These are phyloP conservation scores for Crepidotus variabilis DNA, from an alignment of 768 basidiomycete species.

Conservation along the genomic window DNA sequence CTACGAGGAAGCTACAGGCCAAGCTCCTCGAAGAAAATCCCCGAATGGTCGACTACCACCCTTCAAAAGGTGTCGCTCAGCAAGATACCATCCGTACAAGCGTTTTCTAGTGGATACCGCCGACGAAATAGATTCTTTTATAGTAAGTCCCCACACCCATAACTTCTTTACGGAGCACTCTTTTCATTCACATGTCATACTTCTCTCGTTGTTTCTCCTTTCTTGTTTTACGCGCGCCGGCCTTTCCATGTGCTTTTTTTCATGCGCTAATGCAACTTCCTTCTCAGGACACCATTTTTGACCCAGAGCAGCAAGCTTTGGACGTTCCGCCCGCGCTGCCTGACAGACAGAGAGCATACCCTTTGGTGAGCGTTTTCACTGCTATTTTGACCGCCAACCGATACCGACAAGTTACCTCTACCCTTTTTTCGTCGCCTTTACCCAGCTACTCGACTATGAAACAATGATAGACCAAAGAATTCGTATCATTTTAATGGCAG, in stretches of 20 bases:
- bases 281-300: conserved; percentile 23
- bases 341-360: background rate
- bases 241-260: background rate
- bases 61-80: conserved; percentile 1
- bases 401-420: background rate
- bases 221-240: background rate
- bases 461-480: no score
- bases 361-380: background rate
- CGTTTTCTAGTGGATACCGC: background rate
- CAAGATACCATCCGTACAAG: conserved; percentile 8
- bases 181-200: background rate
- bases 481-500: no score
- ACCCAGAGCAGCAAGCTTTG: conserved; percentile 16
- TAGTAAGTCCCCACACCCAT: background rate
- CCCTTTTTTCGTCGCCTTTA: no score
- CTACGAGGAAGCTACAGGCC: conserved; percentile 7
- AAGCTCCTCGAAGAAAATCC: background rate
- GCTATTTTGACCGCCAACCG: background rate
- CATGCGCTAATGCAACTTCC: background rate
- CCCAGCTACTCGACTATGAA: no score
- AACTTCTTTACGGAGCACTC: background rate
- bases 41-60: conserved; percentile 4
- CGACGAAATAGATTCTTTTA: background rate
- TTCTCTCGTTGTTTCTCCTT: background rate
- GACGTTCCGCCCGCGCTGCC: conserved; percentile 13